phyloP scores from a whole-genome alignment of 148 eudicot genomes.

The Agrostemma githago region DNA sequence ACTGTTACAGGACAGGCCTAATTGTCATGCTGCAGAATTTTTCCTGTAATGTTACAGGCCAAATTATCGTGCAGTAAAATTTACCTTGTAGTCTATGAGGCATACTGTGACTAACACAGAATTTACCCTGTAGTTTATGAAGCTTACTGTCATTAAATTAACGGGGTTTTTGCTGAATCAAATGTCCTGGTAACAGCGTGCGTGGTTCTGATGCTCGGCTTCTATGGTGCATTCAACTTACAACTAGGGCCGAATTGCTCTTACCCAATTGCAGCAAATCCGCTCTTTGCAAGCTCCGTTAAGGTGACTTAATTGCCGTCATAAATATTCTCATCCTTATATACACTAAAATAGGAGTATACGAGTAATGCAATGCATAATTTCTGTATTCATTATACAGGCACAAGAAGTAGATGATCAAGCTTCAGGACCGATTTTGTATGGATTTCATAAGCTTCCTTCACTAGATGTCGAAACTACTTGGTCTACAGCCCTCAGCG shows the following conservation, averaged over 20 bases:
- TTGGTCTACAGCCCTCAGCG: conserved; percentile 42
- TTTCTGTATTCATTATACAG: conserved; percentile 29
- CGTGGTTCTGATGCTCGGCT: conserved; percentile 44
- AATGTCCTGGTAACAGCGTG: conserved; percentile 37
- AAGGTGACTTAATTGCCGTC: conserved; percentile 31
- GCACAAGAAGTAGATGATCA: conserved; percentile 37
- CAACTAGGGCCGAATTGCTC: conserved; percentile 53
- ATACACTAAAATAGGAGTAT: neutral
- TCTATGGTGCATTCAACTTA: conserved; percentile 43
- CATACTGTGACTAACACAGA: too few relatives aligned
- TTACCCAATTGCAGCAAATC: conserved; percentile 32
- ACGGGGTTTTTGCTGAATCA: conserved; percentile 10
- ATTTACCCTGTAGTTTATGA: too few relatives aligned
- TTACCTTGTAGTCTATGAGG: too few relatives aligned
- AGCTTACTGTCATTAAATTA: too few relatives aligned
- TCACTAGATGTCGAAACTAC: conserved; percentile 45
- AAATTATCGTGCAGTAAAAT: too few relatives aligned
- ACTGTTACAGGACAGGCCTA: too few relatives aligned
- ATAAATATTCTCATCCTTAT: neutral
- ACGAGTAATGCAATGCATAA: neutral
- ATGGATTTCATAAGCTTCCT: conserved; percentile 59
- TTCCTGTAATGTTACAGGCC: too few relatives aligned
- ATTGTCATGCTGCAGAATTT: too few relatives aligned
- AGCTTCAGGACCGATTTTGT: conserved; percentile 43
- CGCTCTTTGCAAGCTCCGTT: conserved; percentile 44